These are phyloP conservation scores for Hyaloscypha variabilis DNA, from an alignment of 495 filamentous ascomycete genomes.

Conservation along the genomic window DNA sequence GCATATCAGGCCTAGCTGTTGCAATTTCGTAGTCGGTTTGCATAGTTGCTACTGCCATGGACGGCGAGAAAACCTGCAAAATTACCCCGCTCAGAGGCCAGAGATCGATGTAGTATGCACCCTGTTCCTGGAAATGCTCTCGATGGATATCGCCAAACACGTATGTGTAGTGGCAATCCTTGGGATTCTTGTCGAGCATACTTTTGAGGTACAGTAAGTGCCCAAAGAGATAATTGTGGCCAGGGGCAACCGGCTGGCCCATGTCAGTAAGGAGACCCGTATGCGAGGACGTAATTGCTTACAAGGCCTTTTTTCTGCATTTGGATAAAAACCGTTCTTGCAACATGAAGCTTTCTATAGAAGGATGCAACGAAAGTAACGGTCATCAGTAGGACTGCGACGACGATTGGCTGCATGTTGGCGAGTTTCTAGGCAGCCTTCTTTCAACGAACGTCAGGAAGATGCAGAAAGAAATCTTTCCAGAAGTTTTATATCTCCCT, in stretches of 20 bases:
- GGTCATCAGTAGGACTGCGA: neutral
- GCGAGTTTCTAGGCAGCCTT: neutral
- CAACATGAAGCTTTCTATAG: neutral
- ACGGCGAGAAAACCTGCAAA: neutral
- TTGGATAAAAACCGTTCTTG: neutral
- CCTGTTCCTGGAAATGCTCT: neutral
- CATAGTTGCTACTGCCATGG: neutral
- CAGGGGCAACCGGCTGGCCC: neutral
- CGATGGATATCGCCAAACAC: neutral
- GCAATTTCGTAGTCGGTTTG: neutral
- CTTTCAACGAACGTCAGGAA: neutral
- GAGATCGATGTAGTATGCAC: neutral
- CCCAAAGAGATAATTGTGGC: slow-evolving; percentile 5
- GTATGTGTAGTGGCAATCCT: neutral
- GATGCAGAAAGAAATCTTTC: neutral
- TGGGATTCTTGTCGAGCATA: neutral
- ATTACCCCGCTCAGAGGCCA: neutral
- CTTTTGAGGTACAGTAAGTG: slow-evolving; percentile 1
- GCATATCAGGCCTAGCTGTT: neutral
- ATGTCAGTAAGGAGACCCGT: neutral
- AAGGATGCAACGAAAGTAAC: neutral
- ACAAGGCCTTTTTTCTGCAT: neutral
- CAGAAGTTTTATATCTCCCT: neutral
- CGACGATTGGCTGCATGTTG: neutral
- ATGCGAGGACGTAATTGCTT: neutral